These are phyloP conservation scores for Debaryomyces subglobosus DNA, from an alignment of 1,139 yeast species.

Conservation along the genomic window DNA sequence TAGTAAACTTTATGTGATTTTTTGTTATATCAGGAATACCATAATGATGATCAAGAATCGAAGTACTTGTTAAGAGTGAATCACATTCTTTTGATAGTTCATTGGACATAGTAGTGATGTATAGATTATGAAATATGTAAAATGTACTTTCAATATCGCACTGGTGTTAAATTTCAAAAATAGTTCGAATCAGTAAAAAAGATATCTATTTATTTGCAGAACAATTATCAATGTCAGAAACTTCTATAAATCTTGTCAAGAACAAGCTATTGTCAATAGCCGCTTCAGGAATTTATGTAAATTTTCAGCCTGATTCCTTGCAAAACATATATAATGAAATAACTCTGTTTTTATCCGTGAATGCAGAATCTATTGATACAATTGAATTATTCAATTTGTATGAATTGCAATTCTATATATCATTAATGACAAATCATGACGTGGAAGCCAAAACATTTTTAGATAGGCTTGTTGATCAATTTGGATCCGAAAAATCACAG, in stretches of 20 bases:
- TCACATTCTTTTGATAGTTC: conserved; percentile 27
- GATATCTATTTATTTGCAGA: neutral
- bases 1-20: neutral
- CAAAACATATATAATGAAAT: conserved; percentile 35
- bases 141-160: conserved; percentile 4
- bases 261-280: conserved; percentile 29
- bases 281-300: conserved; percentile 38
- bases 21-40: conserved; percentile 27
- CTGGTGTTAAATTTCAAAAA: neutral
- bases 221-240: conserved; percentile 1
- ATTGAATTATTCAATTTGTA: conserved; percentile 60
- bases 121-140: neutral
- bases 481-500: conserved; percentile 56
- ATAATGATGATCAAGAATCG: conserved; percentile 30
- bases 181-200: neutral
- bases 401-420: conserved; percentile 73
- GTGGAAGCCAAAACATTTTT: conserved; percentile 68
- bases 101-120: conserved; percentile 18
- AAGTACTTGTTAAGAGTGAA: conserved; percentile 20
- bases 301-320: conserved; percentile 40
- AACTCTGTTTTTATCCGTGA: conserved; percentile 30
- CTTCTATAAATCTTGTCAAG: conserved; percentile 20
- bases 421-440: conserved; percentile 67
- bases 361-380: conserved; percentile 38
- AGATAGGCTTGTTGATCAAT: conserved; percentile 66